phyloP scores from a whole-genome alignment of 2,329 filamentous ascomycete species.

The Aureobasidium lini region DNA sequence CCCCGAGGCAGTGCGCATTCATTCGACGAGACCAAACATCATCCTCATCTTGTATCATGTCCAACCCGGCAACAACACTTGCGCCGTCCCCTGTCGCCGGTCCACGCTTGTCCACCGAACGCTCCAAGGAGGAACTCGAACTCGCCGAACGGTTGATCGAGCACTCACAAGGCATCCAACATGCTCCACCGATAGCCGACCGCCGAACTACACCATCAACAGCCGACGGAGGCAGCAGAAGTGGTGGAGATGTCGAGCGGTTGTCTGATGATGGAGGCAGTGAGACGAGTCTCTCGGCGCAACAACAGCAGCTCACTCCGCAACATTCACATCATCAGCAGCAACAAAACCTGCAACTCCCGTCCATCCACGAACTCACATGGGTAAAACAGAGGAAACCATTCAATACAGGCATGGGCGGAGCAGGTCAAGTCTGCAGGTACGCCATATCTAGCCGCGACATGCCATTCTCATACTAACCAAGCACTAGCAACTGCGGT shows the following conservation, averaged over 20 bases:
- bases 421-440: constrained; percentile 62
- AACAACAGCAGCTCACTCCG: constrained; percentile 14
- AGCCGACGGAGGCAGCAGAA: constrained; percentile 5
- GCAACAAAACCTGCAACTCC: constrained; percentile 10
- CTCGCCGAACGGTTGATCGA: constrained; percentile 42
- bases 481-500: constrained; percentile 69
- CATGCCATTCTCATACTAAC: background rate
- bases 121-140: constrained; percentile 44
- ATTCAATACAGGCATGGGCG: constrained; percentile 13
- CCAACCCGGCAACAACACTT: background rate
- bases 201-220: constrained; percentile 14
- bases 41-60: background rate
- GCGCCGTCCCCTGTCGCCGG: background rate
- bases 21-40: background rate
- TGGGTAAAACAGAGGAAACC: constrained; percentile 13
- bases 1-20: background rate
- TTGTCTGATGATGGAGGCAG: background rate
- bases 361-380: constrained; percentile 14
- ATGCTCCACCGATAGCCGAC: constrained; percentile 15
- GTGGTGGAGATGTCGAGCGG: constrained; percentile 10
- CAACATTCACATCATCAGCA: constrained; percentile 11
- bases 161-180: constrained; percentile 33
- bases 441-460: constrained; percentile 31
- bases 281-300: background rate
- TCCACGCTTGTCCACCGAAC: constrained; percentile 30